These are phyloP conservation scores for Plantago elongata DNA, from an alignment of 257 asterid genomes.

Conservation along the genomic window DNA sequence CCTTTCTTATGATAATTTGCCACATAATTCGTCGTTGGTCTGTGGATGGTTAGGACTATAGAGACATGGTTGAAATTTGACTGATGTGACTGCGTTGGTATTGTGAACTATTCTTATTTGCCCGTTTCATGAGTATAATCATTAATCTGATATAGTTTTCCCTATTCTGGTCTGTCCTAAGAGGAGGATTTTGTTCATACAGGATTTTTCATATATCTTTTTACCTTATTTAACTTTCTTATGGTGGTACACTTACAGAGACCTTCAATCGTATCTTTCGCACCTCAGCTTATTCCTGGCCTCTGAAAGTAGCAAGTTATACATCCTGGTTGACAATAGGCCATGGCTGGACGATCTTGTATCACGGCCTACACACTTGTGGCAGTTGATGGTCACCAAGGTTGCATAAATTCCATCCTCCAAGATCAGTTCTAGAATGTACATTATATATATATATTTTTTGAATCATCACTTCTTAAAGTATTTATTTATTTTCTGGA, in stretches of 20 bases:
- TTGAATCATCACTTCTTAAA: constrained; percentile 3
- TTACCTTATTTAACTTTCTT: constrained; percentile 6
- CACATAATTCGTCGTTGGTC: neutral
- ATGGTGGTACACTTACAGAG: constrained; percentile 43
- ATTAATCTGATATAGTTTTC: neutral
- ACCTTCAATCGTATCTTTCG: constrained; percentile 92
- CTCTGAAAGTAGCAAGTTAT: constrained; percentile 68
- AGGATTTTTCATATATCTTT: neutral
- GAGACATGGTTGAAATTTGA: constrained; percentile 2
- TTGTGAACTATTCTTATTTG: neutral
- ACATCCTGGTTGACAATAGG: constrained; percentile 82
- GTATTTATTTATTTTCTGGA: constrained; percentile 18
- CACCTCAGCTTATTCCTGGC: constrained; percentile 78
- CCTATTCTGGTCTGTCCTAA: constrained; percentile 1
- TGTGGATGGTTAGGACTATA: neutral
- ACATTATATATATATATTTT: neutral
- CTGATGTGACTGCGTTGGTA: neutral
- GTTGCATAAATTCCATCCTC: constrained; percentile 35
- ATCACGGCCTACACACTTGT: constrained; percentile 73
- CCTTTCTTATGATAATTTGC: neutral
- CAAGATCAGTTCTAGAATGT: constrained; percentile 10
- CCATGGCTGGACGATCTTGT: constrained; percentile 90
- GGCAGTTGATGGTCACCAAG: constrained; percentile 99
- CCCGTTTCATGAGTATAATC: neutral
- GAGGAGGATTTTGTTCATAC: neutral